Evolutionary conservation across 1,284 basidiomycete species (phyloP), one percentile per base, ranked within the genome.

Genomic region (Ceratobasidium sp.): DNA sequence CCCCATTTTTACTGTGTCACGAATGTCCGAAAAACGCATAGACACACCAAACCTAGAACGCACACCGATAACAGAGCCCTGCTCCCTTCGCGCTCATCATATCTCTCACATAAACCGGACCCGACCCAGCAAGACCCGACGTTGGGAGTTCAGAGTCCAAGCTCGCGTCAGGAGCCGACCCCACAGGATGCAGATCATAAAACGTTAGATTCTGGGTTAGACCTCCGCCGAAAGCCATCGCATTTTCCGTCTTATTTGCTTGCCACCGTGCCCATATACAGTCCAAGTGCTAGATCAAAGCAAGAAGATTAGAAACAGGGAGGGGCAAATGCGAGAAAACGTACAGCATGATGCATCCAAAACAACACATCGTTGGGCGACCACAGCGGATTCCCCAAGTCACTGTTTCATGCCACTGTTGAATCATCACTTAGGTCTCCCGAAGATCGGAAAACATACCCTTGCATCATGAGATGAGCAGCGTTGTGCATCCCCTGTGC

Each of bases 211-310:
- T 60, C 32, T 72, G 70, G 3, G 32, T 59, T 16, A 58, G 30
- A 14, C 73, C 73, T 46, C 73, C 73, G 26, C 73, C 71, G 39
- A 58, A 73, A 3, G 73, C 58, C 6, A 32, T 53, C 8, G n/a
- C n/a, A 50, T 74, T 74, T 32, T 46, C 57, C 16, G 48, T 21
- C 23, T 39, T 21, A 10, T 52, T 23, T 4, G 21, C 23, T 34
- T 74, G 73, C 73, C 73, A 74, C 14, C 43, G 53, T 18, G 71
- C 73, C 73, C 73, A 74, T 10, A 72, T 52, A 26, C 73, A 62
- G 34, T 74, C 73, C 21, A 74, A 50, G 30, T 73, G 64, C 62
- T 70, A 57, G 23, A 18, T 39, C 36, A 39, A 14, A 39, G 36
- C 14, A n/a, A n/a, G n/a, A 6, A 34, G 5, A 61, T 9, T 5